These are phyloP conservation scores for Boletales sp. DNA, from an alignment of 768 basidiomycete species.

Conservation along the genomic window DNA sequence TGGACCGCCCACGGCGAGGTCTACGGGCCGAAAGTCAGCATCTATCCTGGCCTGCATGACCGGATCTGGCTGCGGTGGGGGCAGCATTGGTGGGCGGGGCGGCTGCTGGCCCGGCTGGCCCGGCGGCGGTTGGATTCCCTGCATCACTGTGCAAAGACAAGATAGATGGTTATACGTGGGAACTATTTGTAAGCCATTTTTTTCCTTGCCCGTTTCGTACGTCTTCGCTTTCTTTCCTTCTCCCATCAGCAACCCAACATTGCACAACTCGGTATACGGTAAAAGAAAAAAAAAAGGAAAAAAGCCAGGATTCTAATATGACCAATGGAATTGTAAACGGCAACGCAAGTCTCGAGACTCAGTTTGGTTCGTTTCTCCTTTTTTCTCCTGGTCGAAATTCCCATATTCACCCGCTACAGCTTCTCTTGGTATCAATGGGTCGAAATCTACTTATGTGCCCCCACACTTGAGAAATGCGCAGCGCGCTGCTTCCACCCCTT, in stretches of 20 bases:
- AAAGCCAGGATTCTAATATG: conserved; percentile 54
- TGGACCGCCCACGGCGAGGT: conserved; percentile 49
- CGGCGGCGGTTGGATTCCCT: conserved; percentile 43
- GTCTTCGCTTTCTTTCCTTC: conserved; percentile 20
- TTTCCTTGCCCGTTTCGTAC: conserved; percentile 16
- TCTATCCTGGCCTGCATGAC: conserved; percentile 75
- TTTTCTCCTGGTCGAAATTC: not conserved
- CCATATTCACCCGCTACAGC: conserved; percentile 37
- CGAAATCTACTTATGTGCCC: conserved; percentile 82
- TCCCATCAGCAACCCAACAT: conserved; percentile 27
- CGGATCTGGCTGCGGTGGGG: conserved; percentile 58
- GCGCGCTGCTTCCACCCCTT: conserved; percentile 69
- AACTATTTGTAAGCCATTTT: conserved; percentile 25
- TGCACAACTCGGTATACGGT: conserved; percentile 15
- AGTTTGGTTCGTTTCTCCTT: conserved; percentile 54
- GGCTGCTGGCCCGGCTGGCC: conserved; percentile 29
- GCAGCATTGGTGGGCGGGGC: conserved; percentile 40
- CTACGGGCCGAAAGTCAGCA: conserved; percentile 58
- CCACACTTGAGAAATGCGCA: conserved; percentile 83
- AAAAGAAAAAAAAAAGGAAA: conserved; percentile 17
- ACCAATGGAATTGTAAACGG: conserved; percentile 90
- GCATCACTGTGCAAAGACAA: too few species aligned
- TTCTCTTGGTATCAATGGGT: conserved; percentile 66
- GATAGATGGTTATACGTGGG: conserved; percentile 6
- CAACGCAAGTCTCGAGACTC: conserved; percentile 64